Base-by-base conservation (phyloP, 148 eudicot genomes). In the Dysphania ambrosioides region DNA sequence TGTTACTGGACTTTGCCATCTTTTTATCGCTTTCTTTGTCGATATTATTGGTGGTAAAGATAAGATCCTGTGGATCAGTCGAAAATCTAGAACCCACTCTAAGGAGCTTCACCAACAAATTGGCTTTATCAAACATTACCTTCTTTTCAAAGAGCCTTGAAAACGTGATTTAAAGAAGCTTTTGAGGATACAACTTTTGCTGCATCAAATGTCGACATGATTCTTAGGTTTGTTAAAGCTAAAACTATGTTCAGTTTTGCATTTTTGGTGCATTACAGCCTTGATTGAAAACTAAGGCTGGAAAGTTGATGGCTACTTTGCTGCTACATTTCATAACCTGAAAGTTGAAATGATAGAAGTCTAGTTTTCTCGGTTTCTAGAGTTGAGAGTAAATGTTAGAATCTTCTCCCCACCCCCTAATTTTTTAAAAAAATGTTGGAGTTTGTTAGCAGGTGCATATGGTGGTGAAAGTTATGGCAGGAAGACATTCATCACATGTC, bases 11-110 rank as follows among this genome's bases (percentile, higher is more conserved):
- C 27, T 72, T 24, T 32, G 15, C 30, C 23, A 18, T 26, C 21
- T 26, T 53, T n/a, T 64, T 64, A 60, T 72, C 35, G 67, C 72
- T 72, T 71, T 64, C 75, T 65, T 36, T 77, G 62, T 62, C 34
- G 57, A 53, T 61, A 51, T 34, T 63, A 36, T 26, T 63, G 70
- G 47, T 47, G 38, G 61, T 36, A 40, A 72, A 55, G 76, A 78
- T 78, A 78, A 78, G 81, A 66, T 78, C 27, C 66, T 44, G 62
- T 38, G 65, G 32, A 78, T 77, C 41, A 36, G 21, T 36, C 77
- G 27, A 55, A 72, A 64, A 78, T 71, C 66, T 53, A 55, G 38
- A 55, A 30, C 38, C 55, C 58, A 38, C 34, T 65, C 72, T 56
- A 31, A 26, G 10, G 49, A 66, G 18, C 41, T 68, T 49, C 23